Evolutionary conservation across 2,329 filamentous ascomycete species (phyloP), one percentile per base, ranked within the genome.

Genomic region (Diaporthe sp.): DNA sequence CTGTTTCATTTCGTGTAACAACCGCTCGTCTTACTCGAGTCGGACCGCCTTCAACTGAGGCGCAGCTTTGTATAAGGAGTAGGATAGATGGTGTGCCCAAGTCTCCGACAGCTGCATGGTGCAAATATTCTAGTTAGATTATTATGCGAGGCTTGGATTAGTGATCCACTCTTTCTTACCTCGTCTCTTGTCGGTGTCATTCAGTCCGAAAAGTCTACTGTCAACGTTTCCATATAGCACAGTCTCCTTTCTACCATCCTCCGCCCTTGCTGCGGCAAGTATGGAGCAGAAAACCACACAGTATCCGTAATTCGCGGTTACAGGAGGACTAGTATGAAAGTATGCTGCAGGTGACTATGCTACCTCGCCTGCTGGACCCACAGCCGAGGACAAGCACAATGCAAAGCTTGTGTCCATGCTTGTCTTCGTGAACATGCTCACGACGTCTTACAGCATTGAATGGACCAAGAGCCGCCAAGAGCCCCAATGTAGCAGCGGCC

Each of bases 391-490:
- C 30, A 68, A 53, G 44, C 63, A 68, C 13, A 39, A 68, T 19
- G 30, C 47, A 68, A 68, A 68, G 63, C 47, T 68, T 68, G 30
- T 68, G 63, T 39, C 47, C n/a, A 68, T 68, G 63, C 47, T 68
- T 68, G 44, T 68, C 22, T 68, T 32, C 27, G 63, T 22, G 30
- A 19, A 8, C 30, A 27, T 8, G 22, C 22, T 68, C 9, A 39
- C 30, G 27, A 12, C 30, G 42, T 19, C 32, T 35, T 51, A 53
- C 44, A 39, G 47, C 63, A 27, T 32, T 15, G 15, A 27, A 19
- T 22, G 4, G 22, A 53, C 63, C 63, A 51, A 51, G 63, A 53
- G 8, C 8, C 7, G 63, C 63, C 63, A 51, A 51, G 63, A 25
- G 2, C 0, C 30, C 22, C 30, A 37, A 51, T 53, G 63, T 44